These are phyloP conservation scores for Lumnitzera littorea DNA, from an alignment of 345 rosid species.

Conservation along the genomic window DNA sequence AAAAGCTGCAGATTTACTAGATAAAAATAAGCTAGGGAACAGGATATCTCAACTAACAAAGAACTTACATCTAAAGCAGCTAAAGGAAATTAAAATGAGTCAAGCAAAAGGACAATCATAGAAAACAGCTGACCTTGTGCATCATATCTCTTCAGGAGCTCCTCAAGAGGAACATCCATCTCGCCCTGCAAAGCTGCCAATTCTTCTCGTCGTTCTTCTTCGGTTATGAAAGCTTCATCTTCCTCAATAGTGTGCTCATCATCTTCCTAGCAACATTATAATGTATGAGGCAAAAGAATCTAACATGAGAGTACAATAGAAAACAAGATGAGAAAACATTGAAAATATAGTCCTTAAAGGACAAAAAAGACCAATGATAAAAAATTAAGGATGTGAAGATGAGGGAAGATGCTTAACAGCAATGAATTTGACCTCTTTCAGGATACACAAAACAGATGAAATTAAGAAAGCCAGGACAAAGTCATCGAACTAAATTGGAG, in stretches of 20 bases:
- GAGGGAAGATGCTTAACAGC: too few species aligned
- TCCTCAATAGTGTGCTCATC: slow-evolving; percentile 92
- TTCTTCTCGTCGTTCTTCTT: slow-evolving; percentile 85
- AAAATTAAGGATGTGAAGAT: neutral
- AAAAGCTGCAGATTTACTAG: too few species aligned
- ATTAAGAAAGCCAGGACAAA: too few species aligned
- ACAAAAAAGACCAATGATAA: too few species aligned
- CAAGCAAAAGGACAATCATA: neutral
- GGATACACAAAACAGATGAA: too few species aligned
- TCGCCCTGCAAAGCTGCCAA: slow-evolving; percentile 79
- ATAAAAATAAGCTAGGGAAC: too few species aligned
- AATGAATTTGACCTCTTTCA: too few species aligned
- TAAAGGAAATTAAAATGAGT: neutral
- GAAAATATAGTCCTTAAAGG: too few species aligned
- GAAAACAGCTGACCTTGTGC: slow-evolving; percentile 34
- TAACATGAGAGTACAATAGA: neutral
- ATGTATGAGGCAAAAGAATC: slow-evolving; percentile 1
- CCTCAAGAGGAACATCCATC: slow-evolving; percentile 79
- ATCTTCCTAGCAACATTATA: slow-evolving; percentile 72
- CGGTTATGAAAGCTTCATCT: slow-evolving; percentile 84
- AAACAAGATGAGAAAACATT: neutral
- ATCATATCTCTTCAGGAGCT: slow-evolving; percentile 65
- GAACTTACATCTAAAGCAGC: neutral
- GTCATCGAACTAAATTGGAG: too few species aligned
- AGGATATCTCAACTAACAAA: neutral